Conservation (phyloP, 2,329 filamentous ascomycete genomes). For the Gaeumannomyces sp. region DNA sequence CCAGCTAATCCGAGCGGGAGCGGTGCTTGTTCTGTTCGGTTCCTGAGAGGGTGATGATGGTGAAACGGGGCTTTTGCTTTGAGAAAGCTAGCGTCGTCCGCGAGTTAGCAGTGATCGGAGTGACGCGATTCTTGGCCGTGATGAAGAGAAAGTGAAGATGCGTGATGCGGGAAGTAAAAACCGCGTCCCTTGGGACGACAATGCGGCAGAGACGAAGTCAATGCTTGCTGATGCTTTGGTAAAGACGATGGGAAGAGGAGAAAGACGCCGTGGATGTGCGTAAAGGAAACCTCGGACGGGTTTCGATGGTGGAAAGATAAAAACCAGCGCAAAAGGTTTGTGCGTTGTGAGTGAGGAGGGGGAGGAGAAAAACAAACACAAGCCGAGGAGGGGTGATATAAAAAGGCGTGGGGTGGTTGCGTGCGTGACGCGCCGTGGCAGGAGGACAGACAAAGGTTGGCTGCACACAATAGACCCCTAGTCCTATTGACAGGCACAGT, state of each 20-base stretch:
- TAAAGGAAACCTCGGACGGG: too few relatives aligned
- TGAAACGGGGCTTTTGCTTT: conserved; percentile 11
- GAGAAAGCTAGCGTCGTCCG: background rate
- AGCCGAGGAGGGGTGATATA: background rate
- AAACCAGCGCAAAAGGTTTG: background rate
- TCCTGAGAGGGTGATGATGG: background rate
- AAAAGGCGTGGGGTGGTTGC: background rate
- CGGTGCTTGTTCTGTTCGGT: conserved; percentile 4
- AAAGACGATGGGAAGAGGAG: background rate
- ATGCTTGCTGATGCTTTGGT: background rate
- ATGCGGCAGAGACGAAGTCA: background rate
- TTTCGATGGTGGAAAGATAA: background rate
- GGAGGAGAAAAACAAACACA: background rate
- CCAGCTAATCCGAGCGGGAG: conserved; percentile 17
- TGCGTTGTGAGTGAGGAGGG: background rate
- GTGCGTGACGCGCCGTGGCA: background rate
- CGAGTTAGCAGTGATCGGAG: background rate
- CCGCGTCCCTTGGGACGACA: background rate
- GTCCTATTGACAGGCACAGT: background rate
- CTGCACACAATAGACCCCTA: background rate
- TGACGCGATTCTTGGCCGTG: background rate
- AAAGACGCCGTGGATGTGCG: background rate
- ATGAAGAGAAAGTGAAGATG: background rate
- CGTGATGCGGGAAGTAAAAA: background rate
- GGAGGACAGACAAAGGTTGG: too few relatives aligned